phyloP scores from a whole-genome alignment of 2,329 filamentous ascomycete genomes.

The Aspergillus sp. region DNA sequence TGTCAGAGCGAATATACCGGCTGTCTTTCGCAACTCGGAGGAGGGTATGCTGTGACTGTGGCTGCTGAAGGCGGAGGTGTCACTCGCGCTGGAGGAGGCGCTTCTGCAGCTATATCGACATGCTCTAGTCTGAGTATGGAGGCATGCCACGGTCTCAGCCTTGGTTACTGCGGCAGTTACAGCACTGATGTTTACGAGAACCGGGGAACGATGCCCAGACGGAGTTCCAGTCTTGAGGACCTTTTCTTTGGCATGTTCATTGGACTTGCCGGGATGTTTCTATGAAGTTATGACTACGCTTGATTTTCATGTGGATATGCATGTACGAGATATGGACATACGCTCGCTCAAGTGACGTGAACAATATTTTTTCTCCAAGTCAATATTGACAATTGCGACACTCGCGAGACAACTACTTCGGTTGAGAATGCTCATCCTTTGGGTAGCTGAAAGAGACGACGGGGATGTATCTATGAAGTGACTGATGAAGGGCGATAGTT shows the following conservation, averaged over 20 bases:
- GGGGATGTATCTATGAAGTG: slow-evolving; percentile 12
- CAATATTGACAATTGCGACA: neutral
- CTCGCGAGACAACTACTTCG: neutral
- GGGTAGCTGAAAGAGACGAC: slow-evolving; percentile 9
- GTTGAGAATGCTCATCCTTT: slow-evolving; percentile 7
- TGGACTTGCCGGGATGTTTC: slow-evolving; percentile 50
- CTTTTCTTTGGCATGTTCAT: slow-evolving; percentile 45
- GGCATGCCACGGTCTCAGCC: slow-evolving; percentile 53
- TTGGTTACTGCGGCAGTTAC: slow-evolving; percentile 47
- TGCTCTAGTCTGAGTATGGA: slow-evolving; percentile 50
- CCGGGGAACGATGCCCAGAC: slow-evolving; percentile 27
- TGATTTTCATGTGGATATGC: slow-evolving; percentile 3
- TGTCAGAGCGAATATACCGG: slow-evolving; percentile 52
- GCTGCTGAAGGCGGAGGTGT: slow-evolving; percentile 52
- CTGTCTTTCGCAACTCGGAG: slow-evolving; percentile 50
- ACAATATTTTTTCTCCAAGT: neutral
- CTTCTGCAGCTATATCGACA: slow-evolving; percentile 46
- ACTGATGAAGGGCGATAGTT: slow-evolving; percentile 13
- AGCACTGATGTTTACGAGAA: slow-evolving; percentile 29
- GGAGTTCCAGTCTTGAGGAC: slow-evolving; percentile 45
- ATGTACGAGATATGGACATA: slow-evolving; percentile 5
- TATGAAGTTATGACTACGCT: slow-evolving; percentile 29
- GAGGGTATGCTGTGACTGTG: slow-evolving; percentile 56
- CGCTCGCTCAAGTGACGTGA: slow-evolving; percentile 7
- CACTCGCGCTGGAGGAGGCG: slow-evolving; percentile 49